Base-by-base conservation (phyloP, 371 early-diverging fungal genomes). In the Lichtheimia ramosa region DNA sequence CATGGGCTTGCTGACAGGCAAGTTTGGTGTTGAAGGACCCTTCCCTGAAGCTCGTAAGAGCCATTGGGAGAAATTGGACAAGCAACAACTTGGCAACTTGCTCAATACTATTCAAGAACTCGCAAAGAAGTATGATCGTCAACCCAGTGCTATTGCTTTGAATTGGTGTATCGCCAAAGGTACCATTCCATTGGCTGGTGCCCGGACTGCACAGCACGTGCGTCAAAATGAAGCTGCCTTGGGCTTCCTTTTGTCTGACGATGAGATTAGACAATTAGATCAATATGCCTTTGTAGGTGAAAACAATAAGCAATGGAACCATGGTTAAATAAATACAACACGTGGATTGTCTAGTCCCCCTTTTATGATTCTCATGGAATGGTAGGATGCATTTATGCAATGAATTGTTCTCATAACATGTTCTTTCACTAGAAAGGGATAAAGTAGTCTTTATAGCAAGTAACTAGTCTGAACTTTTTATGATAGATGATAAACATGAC, bases 181-280 rank as follows among this genome's bases (percentile, higher is more conserved):
- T 14, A 74, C 83, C 0, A 80, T 84, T 42, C 85, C 85, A 16
- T 54, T 84, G 15, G 82, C 76, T 48, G 85, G 85, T 10, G 83
- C 82, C 3, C 58, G 81, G 51, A 84, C 79, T 23, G 73, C 77
- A 1, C 65, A 71, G 2, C 85, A 85, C 49, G 81, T 81, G 1
- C 61, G 61, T n/a, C 81, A 80, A 43, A 84, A 84, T 40, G 70
- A 61, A 8, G 48, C 66, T 39, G 76, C 79, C 2, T 65, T 85
- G 23, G 77, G 73, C n/a, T 85, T 84, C 69, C 53, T 74, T 3
- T 69, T 85, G 25, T 69, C 81, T 1, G 65, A 73, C 8, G 70
- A 75, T 3, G 82, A 85, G 16, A 58, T 85, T 12, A 66, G 65
- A 2, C 75, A 73, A 39, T 51, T 85, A 18, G 85, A 85, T 48